Conservation (phyloP, 176 grass and related monocot genomes). For the Oryza coarctata region DNA sequence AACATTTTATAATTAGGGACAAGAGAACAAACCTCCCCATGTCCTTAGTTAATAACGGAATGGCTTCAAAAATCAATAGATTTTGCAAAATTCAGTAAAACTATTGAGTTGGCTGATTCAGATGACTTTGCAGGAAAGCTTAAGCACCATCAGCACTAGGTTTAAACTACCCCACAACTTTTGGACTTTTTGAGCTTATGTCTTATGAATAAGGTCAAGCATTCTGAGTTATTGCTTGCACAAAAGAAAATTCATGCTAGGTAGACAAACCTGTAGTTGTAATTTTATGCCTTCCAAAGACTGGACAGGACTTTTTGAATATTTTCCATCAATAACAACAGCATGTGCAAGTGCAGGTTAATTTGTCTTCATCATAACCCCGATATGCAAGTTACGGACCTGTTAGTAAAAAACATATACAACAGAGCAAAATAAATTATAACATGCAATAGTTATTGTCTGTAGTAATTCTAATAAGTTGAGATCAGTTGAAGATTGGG, state of each 20-base stretch:
- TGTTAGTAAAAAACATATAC: conserved; percentile 32
- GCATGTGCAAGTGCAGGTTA: conserved; percentile 88
- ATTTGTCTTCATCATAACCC: conserved; percentile 97
- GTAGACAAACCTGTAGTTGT: conserved; percentile 73
- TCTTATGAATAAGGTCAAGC: conserved; percentile 21
- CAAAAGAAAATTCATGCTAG: conserved; percentile 13
- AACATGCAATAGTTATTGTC: conserved; percentile 7
- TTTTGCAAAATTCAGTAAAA: conserved; percentile 15
- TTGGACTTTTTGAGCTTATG: not conserved
- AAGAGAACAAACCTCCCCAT: conserved; percentile 13
- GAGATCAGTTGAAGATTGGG: not conserved
- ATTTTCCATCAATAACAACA: conserved; percentile 64
- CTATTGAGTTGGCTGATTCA: not conserved
- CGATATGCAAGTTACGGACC: conserved; percentile 91
- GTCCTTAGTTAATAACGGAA: conserved; percentile 15
- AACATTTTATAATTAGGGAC: not conserved
- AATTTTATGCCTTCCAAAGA: conserved; percentile 59
- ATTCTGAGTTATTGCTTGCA: conserved; percentile 15
- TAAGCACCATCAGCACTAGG: not conserved
- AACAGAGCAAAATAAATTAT: conserved; percentile 9
- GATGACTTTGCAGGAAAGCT: conserved; percentile 1
- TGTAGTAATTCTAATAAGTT: conserved; percentile 27
- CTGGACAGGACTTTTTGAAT: conserved; percentile 14
- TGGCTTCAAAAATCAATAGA: conserved; percentile 3
- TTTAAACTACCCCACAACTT: conserved; percentile 2